A percentile compares a stretch with the other conserved stretches of the same genome.
Conservation (phyloP, 805 yeast genomes). For the Monosporozyma yasuniensis region DNA sequence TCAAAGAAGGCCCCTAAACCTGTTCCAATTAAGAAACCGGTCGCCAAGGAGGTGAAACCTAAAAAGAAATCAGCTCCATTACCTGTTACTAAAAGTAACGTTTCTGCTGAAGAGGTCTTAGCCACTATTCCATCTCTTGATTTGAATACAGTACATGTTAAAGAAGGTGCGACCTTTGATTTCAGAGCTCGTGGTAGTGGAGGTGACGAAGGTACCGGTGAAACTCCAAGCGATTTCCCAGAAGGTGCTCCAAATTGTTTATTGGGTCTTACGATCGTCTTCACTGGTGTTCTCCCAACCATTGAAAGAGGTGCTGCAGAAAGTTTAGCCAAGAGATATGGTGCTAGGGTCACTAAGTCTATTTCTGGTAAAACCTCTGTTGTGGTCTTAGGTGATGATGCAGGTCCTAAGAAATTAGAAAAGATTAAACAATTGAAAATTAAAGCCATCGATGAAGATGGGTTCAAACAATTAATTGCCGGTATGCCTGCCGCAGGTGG, state of each 20-base stretch:
- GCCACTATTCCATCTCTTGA: slow-evolving; percentile 67
- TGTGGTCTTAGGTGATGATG: slow-evolving; percentile 89
- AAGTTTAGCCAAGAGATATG: slow-evolving; percentile 69
- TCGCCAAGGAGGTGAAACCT: not conserved
- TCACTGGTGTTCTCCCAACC: slow-evolving; percentile 81
- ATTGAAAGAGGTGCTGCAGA: slow-evolving; percentile 72
- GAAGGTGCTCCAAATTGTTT: slow-evolving; percentile 80
- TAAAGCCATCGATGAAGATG: slow-evolving; percentile 81
- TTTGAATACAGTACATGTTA: slow-evolving; percentile 42
- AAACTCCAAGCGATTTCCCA: slow-evolving; percentile 44
- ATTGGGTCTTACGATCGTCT: slow-evolving; percentile 81
- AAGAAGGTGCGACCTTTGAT: slow-evolving; percentile 45
- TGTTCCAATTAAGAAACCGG: not conserved
- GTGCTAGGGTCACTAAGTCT: slow-evolving; percentile 83
- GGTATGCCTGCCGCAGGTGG: slow-evolving; percentile 94
- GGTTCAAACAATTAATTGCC: slow-evolving; percentile 62
- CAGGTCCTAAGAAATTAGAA: slow-evolving; percentile 90
- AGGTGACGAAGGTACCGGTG: slow-evolving; percentile 16
- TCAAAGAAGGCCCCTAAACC: not conserved
- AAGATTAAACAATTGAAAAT: slow-evolving; percentile 64
- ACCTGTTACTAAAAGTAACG: not conserved
- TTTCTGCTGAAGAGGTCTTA: slow-evolving; percentile 31
- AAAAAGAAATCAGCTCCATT: not conserved
- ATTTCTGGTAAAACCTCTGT: slow-evolving; percentile 78
- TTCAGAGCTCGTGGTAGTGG: slow-evolving; percentile 39